phyloP scores from a whole-genome alignment of 148 eudicot genomes.

The Linanthus parryae region DNA sequence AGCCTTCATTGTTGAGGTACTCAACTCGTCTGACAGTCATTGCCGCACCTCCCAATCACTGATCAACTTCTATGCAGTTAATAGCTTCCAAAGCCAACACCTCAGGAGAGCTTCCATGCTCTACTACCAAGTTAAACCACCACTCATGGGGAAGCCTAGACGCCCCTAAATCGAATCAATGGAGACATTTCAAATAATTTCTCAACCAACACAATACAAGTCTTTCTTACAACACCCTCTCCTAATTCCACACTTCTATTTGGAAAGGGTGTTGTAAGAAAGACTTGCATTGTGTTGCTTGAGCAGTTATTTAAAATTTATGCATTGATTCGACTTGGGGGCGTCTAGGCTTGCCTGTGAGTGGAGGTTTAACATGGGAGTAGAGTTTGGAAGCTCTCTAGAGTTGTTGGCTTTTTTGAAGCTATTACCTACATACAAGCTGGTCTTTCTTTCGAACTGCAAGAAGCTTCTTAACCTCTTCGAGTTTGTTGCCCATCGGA shows the following conservation, averaged over 20 bases:
- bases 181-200: slow-evolving; percentile 32
- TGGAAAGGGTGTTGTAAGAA: slow-evolving; percentile 29
- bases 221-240: slow-evolving; percentile 31
- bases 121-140: slow-evolving; percentile 28
- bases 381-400: slow-evolving; percentile 11
- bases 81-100: slow-evolving; percentile 35
- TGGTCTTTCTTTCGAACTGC: slow-evolving; percentile 16
- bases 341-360: slow-evolving; percentile 37
- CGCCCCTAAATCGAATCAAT: slow-evolving; percentile 25
- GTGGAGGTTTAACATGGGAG: slow-evolving; percentile 38
- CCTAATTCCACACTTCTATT: no score
- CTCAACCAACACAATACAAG: slow-evolving; percentile 43
- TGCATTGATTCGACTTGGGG: slow-evolving; percentile 18
- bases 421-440: slow-evolving; percentile 34
- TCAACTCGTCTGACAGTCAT: no score
- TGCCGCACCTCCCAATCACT: no score
- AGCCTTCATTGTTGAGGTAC: no score
- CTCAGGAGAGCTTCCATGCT: slow-evolving; percentile 17
- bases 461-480: slow-evolving; percentile 23
- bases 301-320: slow-evolving; percentile 37
- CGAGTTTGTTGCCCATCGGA: slow-evolving; percentile 8
- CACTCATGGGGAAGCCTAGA: slow-evolving; percentile 35
- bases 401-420: slow-evolving; percentile 34
- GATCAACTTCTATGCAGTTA: slow-evolving; percentile 30
- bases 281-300: slow-evolving; percentile 39